Percentiles rank a stretch among this genome's conserved stretches.
Conservation (phyloP, 2,329 filamentous ascomycete species). For the Byssochlamys sp. region DNA sequence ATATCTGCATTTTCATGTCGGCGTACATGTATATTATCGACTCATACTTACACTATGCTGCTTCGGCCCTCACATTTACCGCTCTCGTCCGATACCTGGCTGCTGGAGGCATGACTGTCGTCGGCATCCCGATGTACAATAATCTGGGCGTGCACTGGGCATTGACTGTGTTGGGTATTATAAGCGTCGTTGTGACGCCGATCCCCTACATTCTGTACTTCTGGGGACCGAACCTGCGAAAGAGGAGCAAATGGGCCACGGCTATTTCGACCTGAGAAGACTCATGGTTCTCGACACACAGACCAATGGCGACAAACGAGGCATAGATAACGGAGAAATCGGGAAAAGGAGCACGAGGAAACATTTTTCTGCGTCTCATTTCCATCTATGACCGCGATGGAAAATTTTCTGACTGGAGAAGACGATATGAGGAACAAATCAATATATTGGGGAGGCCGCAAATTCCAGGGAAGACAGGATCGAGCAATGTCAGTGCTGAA, state of each 20-base stretch:
- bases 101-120: slow-evolving; percentile 31
- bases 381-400: background rate
- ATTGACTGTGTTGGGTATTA: slow-evolving; percentile 31
- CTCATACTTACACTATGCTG: slow-evolving; percentile 45
- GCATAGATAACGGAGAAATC: too few species aligned
- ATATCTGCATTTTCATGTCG: slow-evolving; percentile 42
- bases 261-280: background rate
- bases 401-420: too few species aligned
- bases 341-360: too few species aligned
- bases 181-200: slow-evolving; percentile 32
- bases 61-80: slow-evolving; percentile 38
- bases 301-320: too few species aligned
- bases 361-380: too few species aligned
- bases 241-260: background rate
- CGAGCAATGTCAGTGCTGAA: too few species aligned
- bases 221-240: background rate
- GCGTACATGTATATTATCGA: slow-evolving; percentile 52
- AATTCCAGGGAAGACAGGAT: too few species aligned
- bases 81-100: slow-evolving; percentile 35
- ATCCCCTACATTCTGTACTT: slow-evolving; percentile 28
- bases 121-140: slow-evolving; percentile 30
- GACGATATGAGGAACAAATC: too few species aligned
- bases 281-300: background rate
- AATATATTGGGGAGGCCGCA: too few species aligned
- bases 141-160: slow-evolving; percentile 37